Percentiles rank a stretch among this genome's conserved stretches.
Evolutionary conservation across 257 asterid species (phyloP).

Genomic region (Handroanthus guayacan): DNA sequence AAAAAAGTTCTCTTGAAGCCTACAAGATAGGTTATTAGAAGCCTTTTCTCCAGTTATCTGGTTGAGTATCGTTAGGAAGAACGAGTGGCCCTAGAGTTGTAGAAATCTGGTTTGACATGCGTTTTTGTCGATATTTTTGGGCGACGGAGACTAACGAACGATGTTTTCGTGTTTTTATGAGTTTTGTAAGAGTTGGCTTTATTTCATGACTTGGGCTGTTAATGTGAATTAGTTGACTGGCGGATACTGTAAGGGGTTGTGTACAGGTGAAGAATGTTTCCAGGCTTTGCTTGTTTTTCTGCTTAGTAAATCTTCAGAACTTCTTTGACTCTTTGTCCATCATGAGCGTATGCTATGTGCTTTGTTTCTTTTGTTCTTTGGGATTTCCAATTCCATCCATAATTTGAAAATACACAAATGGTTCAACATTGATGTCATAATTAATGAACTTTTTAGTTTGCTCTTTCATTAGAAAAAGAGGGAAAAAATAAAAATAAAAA

Average conservation of each 20-base stretch:
- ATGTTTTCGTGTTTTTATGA: neutral
- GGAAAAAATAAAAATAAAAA: too few species aligned
- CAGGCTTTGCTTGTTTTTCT: constrained; percentile 32
- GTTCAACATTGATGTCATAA: too few species aligned
- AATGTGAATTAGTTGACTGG: constrained; percentile 33
- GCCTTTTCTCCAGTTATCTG: constrained; percentile 9
- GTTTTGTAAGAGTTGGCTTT: constrained; percentile 40
- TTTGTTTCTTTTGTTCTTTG: neutral
- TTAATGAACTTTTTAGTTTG: too few species aligned
- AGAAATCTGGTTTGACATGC: constrained; percentile 29
- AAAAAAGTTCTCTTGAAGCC: constrained; percentile 29
- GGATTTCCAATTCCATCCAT: too few species aligned
- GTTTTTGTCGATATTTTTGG: constrained; percentile 34
- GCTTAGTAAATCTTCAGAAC: constrained; percentile 1
- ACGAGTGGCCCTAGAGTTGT: constrained; percentile 30
- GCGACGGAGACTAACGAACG: constrained; percentile 35
- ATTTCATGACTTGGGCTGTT: constrained; percentile 20
- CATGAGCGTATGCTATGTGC: neutral
- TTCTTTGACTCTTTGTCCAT: constrained; percentile 30
- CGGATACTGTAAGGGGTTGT: constrained; percentile 25
- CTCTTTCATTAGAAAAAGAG: too few species aligned
- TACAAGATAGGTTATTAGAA: constrained; percentile 35
- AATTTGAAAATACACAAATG: too few species aligned
- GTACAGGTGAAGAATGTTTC: constrained; percentile 30
- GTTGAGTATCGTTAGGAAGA: constrained; percentile 17